These are phyloP conservation scores for Spinacia oleracea DNA, from an alignment of 179 eudicot genomes.

Conservation along the genomic window DNA sequence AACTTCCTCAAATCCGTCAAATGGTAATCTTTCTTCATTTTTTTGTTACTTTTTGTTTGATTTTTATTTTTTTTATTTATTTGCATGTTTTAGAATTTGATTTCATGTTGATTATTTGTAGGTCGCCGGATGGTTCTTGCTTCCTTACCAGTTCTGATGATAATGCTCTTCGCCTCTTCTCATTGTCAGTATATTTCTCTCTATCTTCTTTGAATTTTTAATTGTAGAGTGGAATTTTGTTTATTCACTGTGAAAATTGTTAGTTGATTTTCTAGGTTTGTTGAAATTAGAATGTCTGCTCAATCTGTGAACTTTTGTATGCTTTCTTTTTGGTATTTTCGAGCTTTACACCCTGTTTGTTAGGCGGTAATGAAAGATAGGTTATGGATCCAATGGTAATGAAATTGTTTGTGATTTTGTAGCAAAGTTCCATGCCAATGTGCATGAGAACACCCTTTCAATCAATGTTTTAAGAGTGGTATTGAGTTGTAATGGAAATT, in stretches of 20 bases:
- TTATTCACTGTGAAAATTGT: background rate
- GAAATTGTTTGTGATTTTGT: background rate
- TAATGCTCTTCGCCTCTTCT: slow-evolving; percentile 62
- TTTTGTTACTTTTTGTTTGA: background rate
- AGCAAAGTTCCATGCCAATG: background rate
- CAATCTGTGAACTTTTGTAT: background rate
- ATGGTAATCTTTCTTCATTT: slow-evolving; percentile 56
- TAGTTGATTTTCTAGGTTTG: background rate
- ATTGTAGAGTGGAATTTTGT: background rate
- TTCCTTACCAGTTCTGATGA: slow-evolving; percentile 76
- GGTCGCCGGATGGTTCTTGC: slow-evolving; percentile 95
- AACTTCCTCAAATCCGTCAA: slow-evolving; percentile 82
- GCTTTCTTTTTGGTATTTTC: background rate
- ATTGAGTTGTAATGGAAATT: background rate
- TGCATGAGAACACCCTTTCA: too few relatives aligned
- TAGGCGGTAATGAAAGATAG: too few relatives aligned
- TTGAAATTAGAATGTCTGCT: background rate
- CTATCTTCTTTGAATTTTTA: background rate
- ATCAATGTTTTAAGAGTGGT: background rate
- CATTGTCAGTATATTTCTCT: slow-evolving; percentile 49
- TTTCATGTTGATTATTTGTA: slow-evolving; percentile 24
- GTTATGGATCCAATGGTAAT: background rate
- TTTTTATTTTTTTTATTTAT: background rate
- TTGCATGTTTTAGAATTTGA: background rate
- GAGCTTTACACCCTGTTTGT: background rate